These are phyloP conservation scores for Ogataea glucozyma DNA, from an alignment of 805 yeast genomes.

Conservation along the genomic window DNA sequence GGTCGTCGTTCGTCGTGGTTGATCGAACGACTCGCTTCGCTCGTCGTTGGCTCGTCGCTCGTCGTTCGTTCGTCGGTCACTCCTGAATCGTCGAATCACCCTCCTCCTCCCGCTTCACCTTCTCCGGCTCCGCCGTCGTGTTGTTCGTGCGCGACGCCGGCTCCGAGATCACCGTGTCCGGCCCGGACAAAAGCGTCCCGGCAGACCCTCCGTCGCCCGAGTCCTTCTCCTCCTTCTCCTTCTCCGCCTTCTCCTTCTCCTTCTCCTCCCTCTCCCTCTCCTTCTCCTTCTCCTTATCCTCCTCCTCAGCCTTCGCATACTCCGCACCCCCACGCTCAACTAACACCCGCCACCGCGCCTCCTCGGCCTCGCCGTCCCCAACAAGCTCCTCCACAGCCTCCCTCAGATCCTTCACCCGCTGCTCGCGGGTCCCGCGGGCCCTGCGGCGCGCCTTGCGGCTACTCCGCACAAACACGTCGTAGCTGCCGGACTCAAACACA, in stretches of 20 bases:
- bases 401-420: constrained; percentile 33
- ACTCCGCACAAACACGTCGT: constrained; percentile 77
- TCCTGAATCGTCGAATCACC: constrained; percentile 51
- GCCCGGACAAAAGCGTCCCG: constrained; percentile 17
- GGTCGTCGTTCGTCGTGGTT: too few species aligned
- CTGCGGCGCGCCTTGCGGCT: too few species aligned
- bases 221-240: constrained; percentile 9
- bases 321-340: constrained; percentile 43
- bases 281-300: constrained; percentile 25
- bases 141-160: constrained; percentile 13
- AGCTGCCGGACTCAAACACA: constrained; percentile 75
- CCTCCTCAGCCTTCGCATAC: constrained; percentile 23
- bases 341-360: constrained; percentile 36
- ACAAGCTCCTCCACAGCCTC: constrained; percentile 48
- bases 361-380: constrained; percentile 39
- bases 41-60: constrained; percentile 7
- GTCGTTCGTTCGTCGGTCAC: constrained; percentile 40
- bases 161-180: constrained; percentile 20
- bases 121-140: constrained; percentile 16
- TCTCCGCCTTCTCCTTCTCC: constrained; percentile 21
- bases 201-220: constrained; percentile 19
- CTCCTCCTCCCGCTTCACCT: constrained; percentile 35
- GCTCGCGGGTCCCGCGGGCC: too few species aligned
- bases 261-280: too few species aligned
- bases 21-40: neutral